Conservation (phyloP, 164 flowering plant genomes). For the Sedum album region DNA sequence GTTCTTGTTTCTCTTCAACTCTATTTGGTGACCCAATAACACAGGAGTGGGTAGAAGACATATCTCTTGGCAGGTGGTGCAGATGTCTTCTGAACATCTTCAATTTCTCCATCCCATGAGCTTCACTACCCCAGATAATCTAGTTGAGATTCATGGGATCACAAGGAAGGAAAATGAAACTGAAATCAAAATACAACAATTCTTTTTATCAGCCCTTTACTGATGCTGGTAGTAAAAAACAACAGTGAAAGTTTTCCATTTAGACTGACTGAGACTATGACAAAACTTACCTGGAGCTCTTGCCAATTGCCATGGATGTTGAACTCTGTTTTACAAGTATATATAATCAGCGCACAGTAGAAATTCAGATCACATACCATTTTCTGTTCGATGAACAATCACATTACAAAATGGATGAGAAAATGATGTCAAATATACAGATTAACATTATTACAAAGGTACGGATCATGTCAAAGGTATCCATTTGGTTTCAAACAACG, state of each 20-base stretch:
- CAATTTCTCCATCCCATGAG: not conserved
- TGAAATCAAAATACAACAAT: not conserved
- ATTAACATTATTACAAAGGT: no score
- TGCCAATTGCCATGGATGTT: no score
- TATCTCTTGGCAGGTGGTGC: not conserved
- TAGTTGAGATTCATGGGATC: not conserved
- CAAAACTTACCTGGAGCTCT: no score
- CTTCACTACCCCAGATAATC: not conserved
- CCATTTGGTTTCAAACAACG: not conserved
- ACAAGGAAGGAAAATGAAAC: not conserved
- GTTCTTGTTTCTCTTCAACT: constrained; percentile 4
- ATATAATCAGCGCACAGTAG: no score
- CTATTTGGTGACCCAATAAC: no score
- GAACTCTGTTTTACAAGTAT: no score
- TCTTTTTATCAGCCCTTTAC: not conserved
- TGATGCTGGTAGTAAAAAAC: no score
- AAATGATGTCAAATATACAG: no score
- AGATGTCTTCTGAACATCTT: not conserved
- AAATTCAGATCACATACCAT: no score
- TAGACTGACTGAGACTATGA: no score
- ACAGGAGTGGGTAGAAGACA: constrained; percentile 2
- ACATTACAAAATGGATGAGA: no score
- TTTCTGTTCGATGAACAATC: no score
- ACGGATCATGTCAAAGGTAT: not conserved
- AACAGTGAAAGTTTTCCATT: constrained; percentile 10